Conservation (phyloP, 2,329 filamentous ascomycete species). For the Clonostachys solani region DNA sequence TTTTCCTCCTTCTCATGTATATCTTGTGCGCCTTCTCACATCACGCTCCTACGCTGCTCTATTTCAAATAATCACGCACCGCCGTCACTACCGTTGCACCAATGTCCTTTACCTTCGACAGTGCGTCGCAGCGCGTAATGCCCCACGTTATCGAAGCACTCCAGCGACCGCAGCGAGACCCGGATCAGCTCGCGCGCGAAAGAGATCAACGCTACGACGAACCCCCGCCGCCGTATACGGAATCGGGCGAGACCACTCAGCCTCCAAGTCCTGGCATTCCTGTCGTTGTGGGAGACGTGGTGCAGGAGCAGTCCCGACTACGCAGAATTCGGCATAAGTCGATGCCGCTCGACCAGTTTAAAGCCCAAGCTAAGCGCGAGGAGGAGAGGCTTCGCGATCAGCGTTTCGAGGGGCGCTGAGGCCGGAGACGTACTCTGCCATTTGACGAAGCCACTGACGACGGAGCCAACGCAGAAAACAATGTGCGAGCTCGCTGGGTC, state of each 20-base stretch:
- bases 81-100: too few relatives aligned
- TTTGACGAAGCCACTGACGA: slow-evolving; percentile 4
- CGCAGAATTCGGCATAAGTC: not conserved
- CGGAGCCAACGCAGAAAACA: slow-evolving; percentile 5
- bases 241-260: slow-evolving; percentile 1
- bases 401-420: not conserved
- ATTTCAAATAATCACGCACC: too few relatives aligned
- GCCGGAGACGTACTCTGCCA: slow-evolving; percentile 5
- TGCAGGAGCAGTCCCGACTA: not conserved
- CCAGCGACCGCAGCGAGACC: slow-evolving; percentile 1
- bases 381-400: not conserved
- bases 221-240: not conserved
- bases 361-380: not conserved
- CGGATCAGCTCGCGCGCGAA: not conserved
- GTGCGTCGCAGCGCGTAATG: not conserved
- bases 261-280: not conserved
- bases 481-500: slow-evolving; percentile 5
- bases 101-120: too few relatives aligned
- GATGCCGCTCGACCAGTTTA: not conserved
- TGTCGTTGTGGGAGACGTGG: not conserved
- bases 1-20: not conserved
- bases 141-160: slow-evolving; percentile 1
- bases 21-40: too few relatives aligned
- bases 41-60: too few relatives aligned
- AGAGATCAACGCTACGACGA: not conserved